Evolutionary conservation across 1,284 basidiomycete species (phyloP), one percentile per base, ranked within the genome.

Genomic region (Exsudoporus floridanus): DNA sequence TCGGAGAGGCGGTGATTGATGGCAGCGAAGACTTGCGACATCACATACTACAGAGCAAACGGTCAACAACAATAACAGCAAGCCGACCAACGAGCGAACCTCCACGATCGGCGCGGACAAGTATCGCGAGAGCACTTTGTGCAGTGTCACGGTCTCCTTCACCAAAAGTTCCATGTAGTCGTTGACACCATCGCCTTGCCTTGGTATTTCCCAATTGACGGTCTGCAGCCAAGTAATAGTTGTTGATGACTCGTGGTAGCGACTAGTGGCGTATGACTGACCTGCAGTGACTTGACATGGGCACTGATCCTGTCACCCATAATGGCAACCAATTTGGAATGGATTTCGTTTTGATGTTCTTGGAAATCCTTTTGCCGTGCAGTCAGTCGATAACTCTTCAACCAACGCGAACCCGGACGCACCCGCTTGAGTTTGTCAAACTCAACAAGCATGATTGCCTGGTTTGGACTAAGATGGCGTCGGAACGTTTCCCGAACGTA

Each of bases 291-390:
- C 65, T 84, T 86, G 67, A 92, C 88, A 70, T 99, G 96, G 1
- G 91, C 87, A 56, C 79, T 85, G 43, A 99, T 77, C 46, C 96
- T 83, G 73, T 99, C 96, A 48, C 94, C 88, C 97, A 99, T 99
- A 73, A 99, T 99, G 34, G 94, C 91, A 46, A 99, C 90, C 49
- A 99, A 80, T 75, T 99, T 99, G 50, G 92, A 83, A 70, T 99
- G 95, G 49, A 99, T 98, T 76, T 99, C 97, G 69, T 95, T 93
- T 74, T 99, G 97, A 73, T 99, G 96, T 71, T 99, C 96, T 79
- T 98, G 94, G 69, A 92, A 98, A 72, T 99, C 97, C 88, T 93
- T 58, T 50, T 41, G n/a, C 30, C 36, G 7, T 53, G 18, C 34
- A 23, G 39, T 71, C 34, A 68, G 52, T 40, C n/a, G 35, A 44